Base-by-base conservation (phyloP, 2,329 filamentous ascomycete species). In the Gliomastix tumulicola region DNA sequence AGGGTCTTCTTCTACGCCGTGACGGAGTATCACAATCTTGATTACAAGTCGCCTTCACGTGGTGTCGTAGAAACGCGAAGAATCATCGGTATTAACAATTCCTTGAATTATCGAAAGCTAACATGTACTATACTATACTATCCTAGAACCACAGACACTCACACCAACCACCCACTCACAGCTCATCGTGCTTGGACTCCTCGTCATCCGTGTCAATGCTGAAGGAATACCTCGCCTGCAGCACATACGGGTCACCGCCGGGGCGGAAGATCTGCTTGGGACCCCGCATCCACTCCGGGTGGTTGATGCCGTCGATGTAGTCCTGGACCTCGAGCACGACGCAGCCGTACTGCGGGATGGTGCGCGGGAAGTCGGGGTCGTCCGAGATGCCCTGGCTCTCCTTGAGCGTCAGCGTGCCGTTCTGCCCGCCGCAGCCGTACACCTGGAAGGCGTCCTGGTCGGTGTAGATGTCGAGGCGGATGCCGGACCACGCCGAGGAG, bases 231-330 rank as follows among this genome's bases (percentile, higher is more conserved):
- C 65, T 74, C 5, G 77, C 77, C 59, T 77, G 67, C 44, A 82
- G 59, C n/a, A 76, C 68, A 51, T 77, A 82, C 4, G 75, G 74
- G 42, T 71, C 71, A 37, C 66, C 75, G 8, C 69, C 76, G 1
- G 79, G 79, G 21, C 60, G 68, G 48, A 63, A 82, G 41, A 83
- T 63, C 51, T 82, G 77, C 61, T 71, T 79, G 37, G 52, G 53
- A 32, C 68, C 61, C 38, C 89, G 76, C 41, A 79, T 79, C 90
- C 90, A 96, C 59, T 88, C 76, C 0, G 89, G 89, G 49, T 94
- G 76, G 63, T 95, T 96, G 63, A 97, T 92, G 19, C 74, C 88
- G 55, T 94, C 89, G 53, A 96, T 94, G 76, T 80, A 96, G 57
- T 92, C 88, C 69, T 96, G 78, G 11, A 92, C 86, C 65, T 96